Evolutionary conservation across 352 stramenopile species (phyloP), one percentile per base, ranked within the genome.

Genomic region (Phytophthora meadii): DNA sequence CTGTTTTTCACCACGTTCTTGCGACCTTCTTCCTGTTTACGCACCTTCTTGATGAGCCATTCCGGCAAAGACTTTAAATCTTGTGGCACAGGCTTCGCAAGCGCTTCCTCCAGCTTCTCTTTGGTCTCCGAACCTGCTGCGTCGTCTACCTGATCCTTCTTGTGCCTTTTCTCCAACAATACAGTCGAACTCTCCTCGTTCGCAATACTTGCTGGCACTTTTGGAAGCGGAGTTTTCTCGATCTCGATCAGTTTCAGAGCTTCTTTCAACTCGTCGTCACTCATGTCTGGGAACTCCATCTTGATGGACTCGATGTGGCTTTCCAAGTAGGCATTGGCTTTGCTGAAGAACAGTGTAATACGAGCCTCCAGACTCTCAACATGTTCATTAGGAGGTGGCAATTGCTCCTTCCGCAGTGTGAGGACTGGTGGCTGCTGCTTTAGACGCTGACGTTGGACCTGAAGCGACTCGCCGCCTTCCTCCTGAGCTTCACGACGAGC

Each of bases 21-120:
- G n/a, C 54, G 57, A 10, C 73, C 62, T 34, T 80, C 58, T 47
- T 94, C 87, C 24, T 84, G 72, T 12, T 74, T 73, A 0, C 86
- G 82, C 24, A 94, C 85, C 55, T 88, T 90, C 57, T 88, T 74
- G 28, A 94, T 79, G 27, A 94, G 84, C 86, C 84, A 93, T n/a
- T 70, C 66, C 6, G 86, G 86, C 5, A 94, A 59, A n/a, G 71
- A 78, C 65, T 91, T 71, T 15, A 94, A 65, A 36, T 93, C 79
- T 28, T 77, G 65, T 0, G 86, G 87, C 30, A 94, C 72, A 2
- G 87, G 87, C 52, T 83, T 87, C 1, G 71, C 79, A 3, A 94
- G 70, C 24, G 64, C 82, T 10, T 75, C 55, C 19, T 67, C 53
- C 50, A 87, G 44, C 37, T 89, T 77, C 37, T 72, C 64, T 10